These are phyloP conservation scores for Beauveria varroae DNA, from an alignment of 2,329 filamentous ascomycete genomes.

Conservation along the genomic window DNA sequence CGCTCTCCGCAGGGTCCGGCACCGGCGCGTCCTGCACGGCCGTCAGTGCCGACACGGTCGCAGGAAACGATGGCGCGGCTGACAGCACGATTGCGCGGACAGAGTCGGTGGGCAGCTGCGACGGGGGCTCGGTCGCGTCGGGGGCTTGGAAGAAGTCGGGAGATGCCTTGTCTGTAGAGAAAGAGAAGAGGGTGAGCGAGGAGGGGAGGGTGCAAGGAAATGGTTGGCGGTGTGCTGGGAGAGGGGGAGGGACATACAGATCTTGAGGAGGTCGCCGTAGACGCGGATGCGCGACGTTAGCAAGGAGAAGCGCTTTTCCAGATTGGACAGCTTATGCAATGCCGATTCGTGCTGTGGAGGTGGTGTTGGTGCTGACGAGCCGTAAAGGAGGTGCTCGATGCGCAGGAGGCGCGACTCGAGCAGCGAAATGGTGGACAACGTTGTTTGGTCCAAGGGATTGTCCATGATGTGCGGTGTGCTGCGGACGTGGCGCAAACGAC, in stretches of 20 bases:
- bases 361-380: constrained; percentile 28
- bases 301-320: constrained; percentile 46
- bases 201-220: not conserved
- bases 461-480: constrained; percentile 19
- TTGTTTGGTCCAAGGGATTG: constrained; percentile 41
- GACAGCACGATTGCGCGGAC: constrained; percentile 48
- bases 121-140: constrained; percentile 38
- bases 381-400: constrained; percentile 52
- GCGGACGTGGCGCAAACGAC: not conserved
- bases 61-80: constrained; percentile 47
- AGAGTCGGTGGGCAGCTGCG: constrained; percentile 42
- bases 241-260: constrained; percentile 40
- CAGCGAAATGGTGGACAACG: constrained; percentile 46
- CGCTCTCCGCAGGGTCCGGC: constrained; percentile 47
- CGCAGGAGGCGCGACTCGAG: constrained; percentile 52
- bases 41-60: constrained; percentile 49
- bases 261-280: constrained; percentile 52
- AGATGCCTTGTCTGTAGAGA: constrained; percentile 39
- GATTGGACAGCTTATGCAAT: constrained; percentile 36
- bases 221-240: not conserved
- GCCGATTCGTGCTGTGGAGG: constrained; percentile 32
- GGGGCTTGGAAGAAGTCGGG: constrained; percentile 48
- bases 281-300: constrained; percentile 45
- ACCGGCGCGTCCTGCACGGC: constrained; percentile 49
- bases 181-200: not conserved